Percentiles rank a stretch among this genome's conserved stretches.
phyloP scores from a whole-genome alignment of 257 asterid genomes.

The Penstemon eatonii region DNA sequence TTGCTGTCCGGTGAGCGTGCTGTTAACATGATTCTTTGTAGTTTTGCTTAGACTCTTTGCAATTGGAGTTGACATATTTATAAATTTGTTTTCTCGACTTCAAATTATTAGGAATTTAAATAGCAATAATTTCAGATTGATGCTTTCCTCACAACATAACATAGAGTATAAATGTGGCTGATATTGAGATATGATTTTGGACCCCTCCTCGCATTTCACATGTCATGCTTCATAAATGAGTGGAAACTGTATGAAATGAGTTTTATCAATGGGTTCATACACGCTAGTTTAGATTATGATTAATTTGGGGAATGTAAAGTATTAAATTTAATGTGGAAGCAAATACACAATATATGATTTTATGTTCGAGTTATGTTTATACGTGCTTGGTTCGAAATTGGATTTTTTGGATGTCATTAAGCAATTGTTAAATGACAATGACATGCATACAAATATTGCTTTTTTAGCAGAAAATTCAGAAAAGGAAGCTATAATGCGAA shows the following conservation, averaged over 20 bases:
- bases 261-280: not conserved
- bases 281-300: too few relatives aligned
- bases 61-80: constrained; percentile 9
- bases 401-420: not conserved
- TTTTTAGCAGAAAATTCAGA: not conserved
- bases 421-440: constrained; percentile 6
- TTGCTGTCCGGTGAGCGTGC: constrained; percentile 62
- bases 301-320: too few relatives aligned
- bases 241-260: not conserved
- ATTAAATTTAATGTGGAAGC: too few relatives aligned
- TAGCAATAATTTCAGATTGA: not conserved
- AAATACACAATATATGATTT: not conserved
- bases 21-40: constrained; percentile 14
- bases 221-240: not conserved
- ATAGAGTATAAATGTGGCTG: not conserved
- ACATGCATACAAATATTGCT: constrained; percentile 3
- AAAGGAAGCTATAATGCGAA: not conserved
- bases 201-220: not conserved
- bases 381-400: not conserved
- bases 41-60: constrained; percentile 7
- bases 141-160: not conserved
- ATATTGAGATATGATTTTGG: not conserved
- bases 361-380: not conserved
- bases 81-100: not conserved
- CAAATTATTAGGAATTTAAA: not conserved